Conservation (phyloP, 164 flowering plant genomes). For the Macadamia integrifolia region DNA sequence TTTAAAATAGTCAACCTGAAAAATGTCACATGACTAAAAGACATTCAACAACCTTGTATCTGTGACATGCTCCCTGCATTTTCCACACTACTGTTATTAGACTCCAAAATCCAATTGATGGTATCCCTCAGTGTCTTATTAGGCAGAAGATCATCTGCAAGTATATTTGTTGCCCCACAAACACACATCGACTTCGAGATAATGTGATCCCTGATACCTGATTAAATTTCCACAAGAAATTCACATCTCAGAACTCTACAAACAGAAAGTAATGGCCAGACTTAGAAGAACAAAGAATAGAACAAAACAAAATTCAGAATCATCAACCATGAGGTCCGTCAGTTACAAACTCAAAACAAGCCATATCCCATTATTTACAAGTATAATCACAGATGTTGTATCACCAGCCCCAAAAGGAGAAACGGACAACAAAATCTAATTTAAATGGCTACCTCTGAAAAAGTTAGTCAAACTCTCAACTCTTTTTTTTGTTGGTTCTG, state of each 20-base stretch:
- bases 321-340: background rate
- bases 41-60: slow-evolving; percentile 53
- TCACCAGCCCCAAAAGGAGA: too few relatives aligned
- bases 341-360: background rate
- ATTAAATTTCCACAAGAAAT: background rate
- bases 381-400: background rate
- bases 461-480: too few relatives aligned
- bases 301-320: too few relatives aligned
- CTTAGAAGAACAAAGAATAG: too few relatives aligned
- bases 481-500: too few relatives aligned
- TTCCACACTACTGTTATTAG: slow-evolving; percentile 80
- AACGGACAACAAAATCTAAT: too few relatives aligned
- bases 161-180: slow-evolving; percentile 79
- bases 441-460: too few relatives aligned
- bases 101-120: slow-evolving; percentile 75
- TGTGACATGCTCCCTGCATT: slow-evolving; percentile 73
- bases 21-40: background rate
- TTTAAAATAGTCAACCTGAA: background rate
- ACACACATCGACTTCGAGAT: slow-evolving; percentile 74
- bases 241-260: background rate
- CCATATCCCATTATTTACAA: background rate
- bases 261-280: too few relatives aligned
- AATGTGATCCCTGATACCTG: slow-evolving; percentile 88
- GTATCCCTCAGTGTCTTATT: slow-evolving; percentile 90
- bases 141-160: slow-evolving; percentile 95